Base-by-base conservation (phyloP, 2,329 filamentous ascomycete species). In the Trichophaea hybrida region DNA sequence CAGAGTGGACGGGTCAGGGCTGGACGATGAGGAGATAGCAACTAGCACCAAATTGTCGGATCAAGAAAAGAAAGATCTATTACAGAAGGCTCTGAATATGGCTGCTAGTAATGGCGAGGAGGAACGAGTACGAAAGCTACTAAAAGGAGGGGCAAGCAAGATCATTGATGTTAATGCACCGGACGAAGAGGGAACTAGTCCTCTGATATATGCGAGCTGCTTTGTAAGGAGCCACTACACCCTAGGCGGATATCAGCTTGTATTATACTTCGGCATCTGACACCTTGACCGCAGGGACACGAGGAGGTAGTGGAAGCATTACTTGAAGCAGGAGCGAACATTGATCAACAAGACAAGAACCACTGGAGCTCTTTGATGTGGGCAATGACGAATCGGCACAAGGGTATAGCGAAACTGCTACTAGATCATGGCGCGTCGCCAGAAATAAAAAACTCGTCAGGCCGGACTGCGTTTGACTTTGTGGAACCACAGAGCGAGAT, bases 331-430 rank as follows among this genome's bases (percentile, higher is more conserved):
- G 90, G 91, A 31, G 91, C 85, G 43, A 81, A 88, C 68, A 89
- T 97, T 56, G 89, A 98, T 74, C 85, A 85, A 68, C 91, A 97
- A 73, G 93, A 98, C 71, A 86, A 85, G 64, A 97, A 97, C 70
- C 85, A 94, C 70, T 98, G 93, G 93, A 97, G 88, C 69, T 87
- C 93, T 12, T 77, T 98, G 62, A 98, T 98, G 90, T 98, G 93
- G 93, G 91, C 93, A 54, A 97, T 97, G 88, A 98, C 93, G 59
- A 98, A 98, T 72, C 78, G 90, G 59, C 93, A 98, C 74, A 97
- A 97, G 74, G 84, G 83, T 52, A 98, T 98, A 66, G 90, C 91
- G 38, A 97, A 97, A 73, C 78, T 89, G 8, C 76, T 98, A 13
- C 79, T 98, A 37, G 91, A 98, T 71, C 87, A 93, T 69, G 90